Conservation (phyloP, 2,329 filamentous ascomycete species). For the Shiraia sp. region DNA sequence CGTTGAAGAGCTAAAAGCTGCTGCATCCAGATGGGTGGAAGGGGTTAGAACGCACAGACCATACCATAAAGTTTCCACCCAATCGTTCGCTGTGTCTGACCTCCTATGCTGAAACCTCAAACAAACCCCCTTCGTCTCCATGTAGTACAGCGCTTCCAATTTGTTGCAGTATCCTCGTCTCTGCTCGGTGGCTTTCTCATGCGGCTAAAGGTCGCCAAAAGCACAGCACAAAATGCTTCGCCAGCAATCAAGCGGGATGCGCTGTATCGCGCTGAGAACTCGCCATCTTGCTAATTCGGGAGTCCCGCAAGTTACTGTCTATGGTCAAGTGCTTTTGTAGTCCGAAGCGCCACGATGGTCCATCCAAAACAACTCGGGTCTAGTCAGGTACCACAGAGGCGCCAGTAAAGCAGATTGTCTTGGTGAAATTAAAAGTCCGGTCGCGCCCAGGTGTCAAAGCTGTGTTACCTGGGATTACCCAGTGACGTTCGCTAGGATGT, state of each 20-base stretch:
- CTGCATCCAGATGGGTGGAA: conserved; percentile 1
- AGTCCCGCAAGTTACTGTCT: no score
- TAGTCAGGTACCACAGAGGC: conserved; percentile 3
- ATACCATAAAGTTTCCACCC: background rate
- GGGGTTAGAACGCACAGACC: conserved; percentile 4
- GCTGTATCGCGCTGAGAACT: no score
- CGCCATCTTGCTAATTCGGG: no score
- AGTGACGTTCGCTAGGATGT: conserved; percentile 14
- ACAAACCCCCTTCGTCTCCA: conserved; percentile 9
- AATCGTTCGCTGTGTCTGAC: conserved; percentile 8
- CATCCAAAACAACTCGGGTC: conserved; percentile 1
- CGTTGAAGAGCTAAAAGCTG: conserved; percentile 5
- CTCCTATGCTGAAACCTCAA: conserved; percentile 15
- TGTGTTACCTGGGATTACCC: conserved; percentile 22
- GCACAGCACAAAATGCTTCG: no score
- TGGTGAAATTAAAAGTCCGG: conserved; percentile 12
- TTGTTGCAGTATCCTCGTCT: conserved; percentile 8
- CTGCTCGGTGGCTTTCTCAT: conserved; percentile 7
- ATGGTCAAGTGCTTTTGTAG: no score
- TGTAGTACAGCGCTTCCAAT: conserved; percentile 9
- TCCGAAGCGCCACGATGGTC: no score
- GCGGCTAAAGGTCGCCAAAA: conserved; percentile 13
- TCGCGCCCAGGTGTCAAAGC: conserved; percentile 22
- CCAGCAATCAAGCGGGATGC: conserved; percentile 8
- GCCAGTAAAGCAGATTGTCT: conserved; percentile 9